These are phyloP conservation scores for Kazachstania psychrophila DNA, from an alignment of 805 yeast genomes.

Conservation along the genomic window DNA sequence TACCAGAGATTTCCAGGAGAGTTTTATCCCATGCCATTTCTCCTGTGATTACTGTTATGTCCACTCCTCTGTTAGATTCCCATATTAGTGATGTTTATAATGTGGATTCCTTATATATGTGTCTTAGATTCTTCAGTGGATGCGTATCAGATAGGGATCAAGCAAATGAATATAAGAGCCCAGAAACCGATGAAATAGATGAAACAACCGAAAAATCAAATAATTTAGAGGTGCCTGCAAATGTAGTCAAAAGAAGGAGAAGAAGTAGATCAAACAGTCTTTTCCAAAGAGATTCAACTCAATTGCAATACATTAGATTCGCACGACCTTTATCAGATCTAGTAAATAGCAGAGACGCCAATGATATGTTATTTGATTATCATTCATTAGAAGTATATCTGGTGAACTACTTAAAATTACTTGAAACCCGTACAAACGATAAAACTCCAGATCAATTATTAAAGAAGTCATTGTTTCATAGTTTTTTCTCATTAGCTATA, in stretches of 20 bases:
- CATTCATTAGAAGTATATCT: constrained; percentile 33
- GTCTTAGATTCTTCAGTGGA: constrained; percentile 27
- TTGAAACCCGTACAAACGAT: constrained; percentile 21
- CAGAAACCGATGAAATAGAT: neutral
- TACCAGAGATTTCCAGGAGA: constrained; percentile 26
- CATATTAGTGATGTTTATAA: constrained; percentile 20
- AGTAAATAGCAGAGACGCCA: constrained; percentile 19
- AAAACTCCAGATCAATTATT: constrained; percentile 26
- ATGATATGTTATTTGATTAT: constrained; percentile 28
- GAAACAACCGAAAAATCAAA: neutral
- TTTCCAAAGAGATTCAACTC: constrained; percentile 26
- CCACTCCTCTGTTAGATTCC: constrained; percentile 22
- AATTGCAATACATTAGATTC: constrained; percentile 43
- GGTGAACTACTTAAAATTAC: constrained; percentile 25
- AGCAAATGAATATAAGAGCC: constrained; percentile 13
- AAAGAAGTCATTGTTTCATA: constrained; percentile 44
- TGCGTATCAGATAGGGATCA: constrained; percentile 30
- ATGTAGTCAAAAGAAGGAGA: constrained; percentile 3
- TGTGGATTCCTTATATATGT: constrained; percentile 26
- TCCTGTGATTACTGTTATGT: constrained; percentile 27
- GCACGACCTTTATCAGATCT: constrained; percentile 32
- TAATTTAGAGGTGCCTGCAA: neutral
- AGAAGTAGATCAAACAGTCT: constrained; percentile 28
- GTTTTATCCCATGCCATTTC: constrained; percentile 28
- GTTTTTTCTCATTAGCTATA: constrained; percentile 45